Conservation (phyloP, 2,329 filamentous ascomycete genomes). For the Colletotrichum horii region DNA sequence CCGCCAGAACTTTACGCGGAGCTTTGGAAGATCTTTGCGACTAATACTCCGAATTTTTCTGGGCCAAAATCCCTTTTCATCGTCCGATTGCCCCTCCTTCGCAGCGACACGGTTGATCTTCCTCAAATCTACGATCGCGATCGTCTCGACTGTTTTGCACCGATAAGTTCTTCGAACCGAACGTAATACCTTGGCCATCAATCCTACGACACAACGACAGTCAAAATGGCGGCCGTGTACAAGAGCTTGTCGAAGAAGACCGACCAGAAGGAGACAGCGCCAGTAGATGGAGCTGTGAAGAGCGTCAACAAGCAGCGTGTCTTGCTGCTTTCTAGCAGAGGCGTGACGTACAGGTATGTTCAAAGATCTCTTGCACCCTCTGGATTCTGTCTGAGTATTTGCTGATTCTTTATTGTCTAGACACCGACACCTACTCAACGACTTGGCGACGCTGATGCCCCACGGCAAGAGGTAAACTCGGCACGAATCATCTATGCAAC, state of each 20-base stretch:
- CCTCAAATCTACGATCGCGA: not conserved
- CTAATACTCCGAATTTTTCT: not conserved
- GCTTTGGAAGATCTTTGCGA: not conserved
- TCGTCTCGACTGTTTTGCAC: not conserved
- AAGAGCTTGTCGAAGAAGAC: slow-evolving; percentile 72
- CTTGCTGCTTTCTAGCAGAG: slow-evolving; percentile 88
- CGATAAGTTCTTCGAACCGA: not conserved
- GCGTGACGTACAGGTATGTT: slow-evolving; percentile 82
- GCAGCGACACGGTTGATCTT: not conserved
- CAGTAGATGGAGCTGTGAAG: slow-evolving; percentile 50
- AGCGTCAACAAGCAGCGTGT: slow-evolving; percentile 75
- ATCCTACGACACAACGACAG: slow-evolving; percentile 16
- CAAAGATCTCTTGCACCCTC: not conserved
- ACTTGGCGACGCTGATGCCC: slow-evolving; percentile 86
- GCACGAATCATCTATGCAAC: not conserved
- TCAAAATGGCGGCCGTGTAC: slow-evolving; percentile 73
- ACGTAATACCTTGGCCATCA: not conserved
- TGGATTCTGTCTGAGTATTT: not conserved
- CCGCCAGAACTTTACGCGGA: not conserved
- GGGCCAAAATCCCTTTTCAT: not conserved
- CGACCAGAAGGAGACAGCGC: slow-evolving; percentile 53
- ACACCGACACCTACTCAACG: slow-evolving; percentile 91
- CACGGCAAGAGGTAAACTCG: slow-evolving; percentile 75
- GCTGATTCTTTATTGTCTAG: slow-evolving; percentile 47
- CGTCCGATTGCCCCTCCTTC: not conserved